Percentiles rank a stretch among this genome's conserved stretches.
Conservation (phyloP, 2,329 filamentous ascomycete genomes). For the Ascocoryne sarcoides region DNA sequence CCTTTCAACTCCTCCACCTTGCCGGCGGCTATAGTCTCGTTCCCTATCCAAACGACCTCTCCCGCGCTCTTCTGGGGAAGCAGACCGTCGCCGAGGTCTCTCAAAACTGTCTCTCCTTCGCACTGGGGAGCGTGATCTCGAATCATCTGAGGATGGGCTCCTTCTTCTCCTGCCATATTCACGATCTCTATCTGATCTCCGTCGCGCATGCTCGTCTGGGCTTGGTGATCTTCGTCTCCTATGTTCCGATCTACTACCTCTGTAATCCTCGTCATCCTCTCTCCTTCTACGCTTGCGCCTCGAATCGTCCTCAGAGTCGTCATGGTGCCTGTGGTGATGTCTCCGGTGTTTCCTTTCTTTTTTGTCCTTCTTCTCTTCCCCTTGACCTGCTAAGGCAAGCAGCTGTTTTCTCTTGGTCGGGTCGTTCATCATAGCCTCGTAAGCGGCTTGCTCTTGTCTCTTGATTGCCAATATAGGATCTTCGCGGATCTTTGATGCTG, state of each 20-base stretch:
- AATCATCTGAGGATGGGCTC: conserved; percentile 22
- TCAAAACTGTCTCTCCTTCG: conserved; percentile 17
- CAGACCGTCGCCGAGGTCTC: conserved; percentile 19
- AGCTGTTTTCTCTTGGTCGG: conserved; percentile 59
- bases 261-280: conserved; percentile 31
- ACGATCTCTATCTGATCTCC: conserved; percentile 11
- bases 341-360: conserved; percentile 38
- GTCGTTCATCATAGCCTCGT: conserved; percentile 73
- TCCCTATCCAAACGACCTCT: conserved; percentile 13
- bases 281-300: too few species aligned
- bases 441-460: conserved; percentile 76
- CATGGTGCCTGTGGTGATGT: conserved; percentile 33
- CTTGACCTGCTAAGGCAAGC: conserved; percentile 53
- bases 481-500: conserved; percentile 75
- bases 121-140: conserved; percentile 30
- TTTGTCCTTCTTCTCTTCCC: conserved; percentile 36
- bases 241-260: conserved; percentile 28
- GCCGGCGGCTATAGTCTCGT: conserved; percentile 14
- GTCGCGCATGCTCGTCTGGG: conserved; percentile 15
- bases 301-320: conserved; percentile 29
- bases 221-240: conserved; percentile 35
- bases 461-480: conserved; percentile 92
- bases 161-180: conserved; percentile 14
- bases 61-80: conserved; percentile 23
- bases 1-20: conserved; percentile 19